phyloP scores from a whole-genome alignment of 306 rosid species.

The Cucumis cinereus region DNA sequence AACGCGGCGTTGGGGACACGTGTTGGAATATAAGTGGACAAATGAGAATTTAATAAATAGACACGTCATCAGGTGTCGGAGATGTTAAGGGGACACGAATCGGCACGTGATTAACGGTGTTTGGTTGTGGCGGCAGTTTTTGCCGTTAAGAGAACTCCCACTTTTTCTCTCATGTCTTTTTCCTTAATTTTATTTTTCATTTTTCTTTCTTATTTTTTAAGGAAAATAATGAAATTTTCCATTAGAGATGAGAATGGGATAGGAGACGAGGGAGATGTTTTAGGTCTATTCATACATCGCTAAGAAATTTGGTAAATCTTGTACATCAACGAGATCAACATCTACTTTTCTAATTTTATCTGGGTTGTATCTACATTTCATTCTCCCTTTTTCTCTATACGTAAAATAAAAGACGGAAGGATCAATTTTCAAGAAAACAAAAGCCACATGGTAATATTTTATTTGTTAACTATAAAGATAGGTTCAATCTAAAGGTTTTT shows the following conservation, averaged over 20 bases:
- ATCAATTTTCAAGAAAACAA: too few relatives aligned
- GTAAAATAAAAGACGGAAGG: too few relatives aligned
- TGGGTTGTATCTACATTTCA: too few relatives aligned
- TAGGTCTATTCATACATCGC: not conserved
- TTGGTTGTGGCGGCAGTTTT: slow-evolving; percentile 7
- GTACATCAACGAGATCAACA: too few relatives aligned
- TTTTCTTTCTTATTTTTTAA: not conserved
- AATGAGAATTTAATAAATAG: not conserved
- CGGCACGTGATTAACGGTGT: not conserved
- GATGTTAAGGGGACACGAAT: not conserved
- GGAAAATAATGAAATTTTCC: not conserved
- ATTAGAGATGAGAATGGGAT: not conserved
- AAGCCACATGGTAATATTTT: too few relatives aligned
- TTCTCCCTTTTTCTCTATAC: too few relatives aligned
- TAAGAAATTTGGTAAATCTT: not conserved
- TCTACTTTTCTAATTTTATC: too few relatives aligned
- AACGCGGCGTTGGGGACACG: not conserved
- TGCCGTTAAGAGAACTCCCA: not conserved
- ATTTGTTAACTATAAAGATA: too few relatives aligned
- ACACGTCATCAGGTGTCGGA: not conserved
- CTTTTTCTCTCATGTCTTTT: not conserved
- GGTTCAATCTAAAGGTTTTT: too few relatives aligned
- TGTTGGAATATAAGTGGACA: not conserved
- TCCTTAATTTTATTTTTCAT: not conserved
- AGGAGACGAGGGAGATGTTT: too few relatives aligned